These are phyloP conservation scores for Coniochaeta sp. DNA, from an alignment of 2,329 filamentous ascomycete genomes.

Conservation along the genomic window DNA sequence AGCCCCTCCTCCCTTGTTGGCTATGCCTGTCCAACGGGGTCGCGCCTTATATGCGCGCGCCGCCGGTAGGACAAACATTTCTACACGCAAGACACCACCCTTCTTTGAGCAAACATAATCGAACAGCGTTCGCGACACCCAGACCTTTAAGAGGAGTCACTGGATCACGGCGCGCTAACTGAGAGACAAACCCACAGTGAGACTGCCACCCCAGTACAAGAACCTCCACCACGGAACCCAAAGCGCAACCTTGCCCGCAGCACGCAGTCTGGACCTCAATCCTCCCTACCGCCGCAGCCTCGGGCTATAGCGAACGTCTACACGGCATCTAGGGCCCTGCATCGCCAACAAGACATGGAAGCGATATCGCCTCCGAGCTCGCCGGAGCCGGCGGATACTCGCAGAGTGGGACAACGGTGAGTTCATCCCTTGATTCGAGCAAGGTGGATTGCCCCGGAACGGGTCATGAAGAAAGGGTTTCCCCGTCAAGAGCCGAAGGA, in stretches of 20 bases:
- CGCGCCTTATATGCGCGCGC: not conserved
- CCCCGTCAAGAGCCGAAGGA: too few species aligned
- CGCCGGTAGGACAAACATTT: not conserved
- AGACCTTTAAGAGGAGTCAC: constrained; percentile 14
- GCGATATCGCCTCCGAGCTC: constrained; percentile 50
- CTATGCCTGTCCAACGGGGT: not conserved
- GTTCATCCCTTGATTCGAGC: constrained; percentile 12
- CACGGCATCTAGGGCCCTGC: not conserved
- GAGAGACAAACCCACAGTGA: constrained; percentile 15
- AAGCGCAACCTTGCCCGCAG: constrained; percentile 22
- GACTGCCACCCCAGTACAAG: constrained; percentile 21
- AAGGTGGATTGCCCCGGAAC: too few species aligned
- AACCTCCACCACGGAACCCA: constrained; percentile 29
- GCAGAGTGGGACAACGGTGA: constrained; percentile 27
- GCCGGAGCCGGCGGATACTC: constrained; percentile 34
- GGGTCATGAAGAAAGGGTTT: too few species aligned
- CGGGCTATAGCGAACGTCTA: not conserved
- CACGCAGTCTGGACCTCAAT: constrained; percentile 39
- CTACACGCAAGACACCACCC: too few species aligned
- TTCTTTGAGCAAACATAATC: not conserved
- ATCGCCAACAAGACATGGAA: constrained; percentile 5
- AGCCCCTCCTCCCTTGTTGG: not conserved
- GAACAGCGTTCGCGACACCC: not conserved
- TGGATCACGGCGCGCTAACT: too few species aligned
- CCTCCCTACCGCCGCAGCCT: constrained; percentile 56